These are phyloP conservation scores for Verbascum thapsus DNA, from an alignment of 257 asterid genomes.

Conservation along the genomic window DNA sequence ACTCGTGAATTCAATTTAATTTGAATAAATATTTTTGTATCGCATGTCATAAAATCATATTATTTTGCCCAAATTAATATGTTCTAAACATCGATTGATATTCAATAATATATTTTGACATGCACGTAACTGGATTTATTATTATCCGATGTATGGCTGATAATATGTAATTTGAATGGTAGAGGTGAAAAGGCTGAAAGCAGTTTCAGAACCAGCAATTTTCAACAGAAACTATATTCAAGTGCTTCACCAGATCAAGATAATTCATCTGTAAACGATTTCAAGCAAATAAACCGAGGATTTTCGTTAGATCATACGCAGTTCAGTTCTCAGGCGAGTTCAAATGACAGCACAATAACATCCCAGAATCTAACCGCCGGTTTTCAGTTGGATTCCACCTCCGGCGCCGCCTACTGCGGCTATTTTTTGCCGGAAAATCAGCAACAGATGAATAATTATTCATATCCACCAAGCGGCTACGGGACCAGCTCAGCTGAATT, in stretches of 20 bases:
- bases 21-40: neutral
- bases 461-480: constrained; percentile 36
- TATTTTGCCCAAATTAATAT: too few relatives aligned
- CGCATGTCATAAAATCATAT: constrained; percentile 1
- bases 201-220: constrained; percentile 38
- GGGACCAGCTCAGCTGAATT: constrained; percentile 26
- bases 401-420: constrained; percentile 43
- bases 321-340: constrained; percentile 39
- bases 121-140: too few relatives aligned
- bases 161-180: too few relatives aligned
- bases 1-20: neutral
- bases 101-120: too few relatives aligned
- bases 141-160: too few relatives aligned
- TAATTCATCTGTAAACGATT: constrained; percentile 37
- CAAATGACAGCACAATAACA: constrained; percentile 38
- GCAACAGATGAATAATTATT: constrained; percentile 39
- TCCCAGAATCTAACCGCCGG: constrained; percentile 37
- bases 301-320: constrained; percentile 52
- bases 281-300: constrained; percentile 42
- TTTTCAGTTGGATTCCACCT: constrained; percentile 46
- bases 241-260: constrained; percentile 32
- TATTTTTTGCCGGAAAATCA: constrained; percentile 47
- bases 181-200: constrained; percentile 46
- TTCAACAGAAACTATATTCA: constrained; percentile 37
- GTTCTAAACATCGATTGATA: too few relatives aligned